Conservation (phyloP, 371 early-diverging fungal species). For the Mucor sp. region DNA sequence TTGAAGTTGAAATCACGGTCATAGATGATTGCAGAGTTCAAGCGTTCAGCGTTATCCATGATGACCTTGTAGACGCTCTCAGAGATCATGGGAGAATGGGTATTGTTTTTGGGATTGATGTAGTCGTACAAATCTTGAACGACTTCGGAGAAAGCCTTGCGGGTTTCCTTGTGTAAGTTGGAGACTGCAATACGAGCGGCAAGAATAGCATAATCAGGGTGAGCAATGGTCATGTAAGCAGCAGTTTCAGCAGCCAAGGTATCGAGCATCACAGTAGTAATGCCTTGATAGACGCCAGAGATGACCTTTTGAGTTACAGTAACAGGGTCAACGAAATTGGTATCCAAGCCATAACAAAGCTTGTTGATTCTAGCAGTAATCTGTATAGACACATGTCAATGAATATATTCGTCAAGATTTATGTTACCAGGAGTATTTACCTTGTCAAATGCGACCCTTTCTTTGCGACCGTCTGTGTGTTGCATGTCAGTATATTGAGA, state of each 20-base stretch:
- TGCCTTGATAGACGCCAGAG: slow-evolving; percentile 95
- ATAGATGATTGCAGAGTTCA: slow-evolving; percentile 95
- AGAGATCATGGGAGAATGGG: slow-evolving; percentile 87
- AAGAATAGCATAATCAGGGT: slow-evolving; percentile 97
- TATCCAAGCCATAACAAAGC: slow-evolving; percentile 93
- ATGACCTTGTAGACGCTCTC: slow-evolving; percentile 75
- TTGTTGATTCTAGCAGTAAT: slow-evolving; percentile 86
- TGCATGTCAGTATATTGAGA: neutral
- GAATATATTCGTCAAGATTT: neutral
- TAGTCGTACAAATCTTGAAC: slow-evolving; percentile 86
- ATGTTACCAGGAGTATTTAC: slow-evolving; percentile 14
- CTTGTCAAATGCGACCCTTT: slow-evolving; percentile 87
- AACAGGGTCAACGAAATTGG: slow-evolving; percentile 90
- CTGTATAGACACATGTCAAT: slow-evolving; percentile 47
- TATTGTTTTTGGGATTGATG: slow-evolving; percentile 85
- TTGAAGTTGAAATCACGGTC: slow-evolving; percentile 97
- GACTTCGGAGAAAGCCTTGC: slow-evolving; percentile 89
- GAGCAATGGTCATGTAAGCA: slow-evolving; percentile 96
- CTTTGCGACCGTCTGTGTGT: slow-evolving; percentile 70
- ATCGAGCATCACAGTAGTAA: slow-evolving; percentile 95
- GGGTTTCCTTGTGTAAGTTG: slow-evolving; percentile 97
- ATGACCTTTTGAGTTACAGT: slow-evolving; percentile 95
- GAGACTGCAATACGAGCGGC: slow-evolving; percentile 98
- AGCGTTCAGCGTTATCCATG: slow-evolving; percentile 74
- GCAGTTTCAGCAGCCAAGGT: slow-evolving; percentile 98